Base-by-base conservation (phyloP, 176 grass and related monocot genomes). In the Tillandsia leiboldiana region DNA sequence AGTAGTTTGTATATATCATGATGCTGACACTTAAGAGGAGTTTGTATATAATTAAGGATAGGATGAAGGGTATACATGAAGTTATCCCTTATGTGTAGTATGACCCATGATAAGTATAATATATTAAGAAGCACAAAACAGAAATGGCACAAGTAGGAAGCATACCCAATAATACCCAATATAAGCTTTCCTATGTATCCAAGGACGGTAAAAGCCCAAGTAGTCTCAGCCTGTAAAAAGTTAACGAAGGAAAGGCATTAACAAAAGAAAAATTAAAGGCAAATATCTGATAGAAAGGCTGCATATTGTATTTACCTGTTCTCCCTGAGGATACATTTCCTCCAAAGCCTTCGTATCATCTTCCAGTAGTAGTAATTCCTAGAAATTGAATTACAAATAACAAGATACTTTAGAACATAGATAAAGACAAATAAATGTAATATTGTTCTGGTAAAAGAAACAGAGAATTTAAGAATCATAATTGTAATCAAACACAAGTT, bases 261-360 rank as follows among this genome's bases (percentile, higher is more conserved):
- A 70, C 17, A 51, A 51, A 64, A 8, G 59, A 65, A 78, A 47
- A 75, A 77, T 20, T 50, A 75, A 50, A 28, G 15, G 68, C 63
- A 70, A 26, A 13, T 69, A 76, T 13, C 8, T 9, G 73, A 23
- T 77, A 58, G 12, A 42, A 20, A 82, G 65, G 65, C 48, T 17
- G 26, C 13, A 12, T 68, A 26, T 51, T 69, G 7, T 77, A 11
- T 7, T 75, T 52, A 94, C 95, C 87, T 94, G 4, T 63, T 99
- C 95, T 75, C 95, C 95, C 82, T 99, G 95, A 76, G 95, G 95
- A 74, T 99, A 99, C 95, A 99, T 99, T 86, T 99, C 95, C 72
- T 99, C 95, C 63, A 99, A 78, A 71, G 90, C 90, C 73, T 90
- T 85, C 82, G 84, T 86, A 69, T 99, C 95, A 75, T 99, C 83